Evolutionary conservation across 495 filamentous ascomycete species (phyloP), one percentile per base, ranked within the genome.

Genomic region (Penicillium crystallinum): DNA sequence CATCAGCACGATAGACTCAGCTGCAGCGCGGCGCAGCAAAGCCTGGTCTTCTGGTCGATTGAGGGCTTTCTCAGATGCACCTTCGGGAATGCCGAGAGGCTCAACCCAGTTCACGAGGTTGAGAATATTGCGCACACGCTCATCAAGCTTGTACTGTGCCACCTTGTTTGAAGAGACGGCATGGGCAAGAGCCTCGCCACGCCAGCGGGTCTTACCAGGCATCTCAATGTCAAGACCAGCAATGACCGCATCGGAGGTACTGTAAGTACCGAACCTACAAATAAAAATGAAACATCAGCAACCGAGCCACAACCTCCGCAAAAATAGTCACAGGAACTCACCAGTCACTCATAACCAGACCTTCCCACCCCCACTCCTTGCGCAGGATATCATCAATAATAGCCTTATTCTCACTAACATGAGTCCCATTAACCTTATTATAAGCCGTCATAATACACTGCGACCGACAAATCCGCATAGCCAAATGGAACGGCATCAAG

Each of bases 171-270:
- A 76, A 0, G 73, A 74, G 14, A 83, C 76, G 37, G 81, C 80
- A 54, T 85, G 82, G 22, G 72, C 71, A 41, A 86, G 75, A 40
- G 78, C 64, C 33, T 77, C 74, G 23, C 84, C 85, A 41, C 86
- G 73, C 75, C 83, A 88, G 49, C 77, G 74, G 1, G 86, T 74
- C 30, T 82, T 80, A 6, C 86, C 85, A 3, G 86, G 85, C 86
- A 89, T 89, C 62, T 90, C 86, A 10, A 90, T 66, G 60, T 89
- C 85, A 5, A 88, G 72, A 8, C 87, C 87, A 33, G 87, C 87
- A 40, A 81, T 78, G 19, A 83, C 74, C 6, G 85, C 79, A n/a
- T 81, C 82, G 1, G 79, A 78, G 9, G 83, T 87, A 46, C 77
- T 82, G 59, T 89, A 87, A 1, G 82, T 83, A 33, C 86, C 86